Conservation (phyloP, 345 rosid species). For the Cochlearia excelsa region DNA sequence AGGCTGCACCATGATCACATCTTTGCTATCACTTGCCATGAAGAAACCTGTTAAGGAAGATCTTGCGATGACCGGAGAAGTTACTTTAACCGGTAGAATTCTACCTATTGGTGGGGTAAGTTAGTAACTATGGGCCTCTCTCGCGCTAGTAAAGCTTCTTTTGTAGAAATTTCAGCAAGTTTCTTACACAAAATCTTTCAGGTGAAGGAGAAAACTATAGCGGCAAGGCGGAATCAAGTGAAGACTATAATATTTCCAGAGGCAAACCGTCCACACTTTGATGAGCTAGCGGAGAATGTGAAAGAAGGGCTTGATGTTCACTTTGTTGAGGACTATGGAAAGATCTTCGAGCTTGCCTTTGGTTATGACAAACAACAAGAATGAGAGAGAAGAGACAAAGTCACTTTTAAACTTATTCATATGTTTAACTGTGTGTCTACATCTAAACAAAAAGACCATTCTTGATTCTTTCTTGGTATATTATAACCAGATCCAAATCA, state of each 20-base stretch:
- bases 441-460: slow-evolving; percentile 19
- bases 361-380: slow-evolving; percentile 35
- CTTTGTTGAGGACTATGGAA: slow-evolving; percentile 71
- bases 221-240: slow-evolving; percentile 86
- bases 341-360: slow-evolving; percentile 68
- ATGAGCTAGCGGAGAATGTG: slow-evolving; percentile 81
- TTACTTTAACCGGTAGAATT: slow-evolving; percentile 80
- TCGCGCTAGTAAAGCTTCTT: background rate
- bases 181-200: slow-evolving; percentile 33
- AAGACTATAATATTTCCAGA: slow-evolving; percentile 84
- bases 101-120: slow-evolving; percentile 99
- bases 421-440: slow-evolving; percentile 1
- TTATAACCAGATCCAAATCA: too few relatives aligned
- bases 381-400: slow-evolving; percentile 4
- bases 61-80: slow-evolving; percentile 98
- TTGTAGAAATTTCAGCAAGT: background rate
- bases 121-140: slow-evolving; percentile 11
- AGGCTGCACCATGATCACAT: slow-evolving; percentile 98
- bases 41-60: slow-evolving; percentile 68
- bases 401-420: slow-evolving; percentile 11
- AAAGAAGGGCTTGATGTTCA: slow-evolving; percentile 94
- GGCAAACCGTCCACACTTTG: slow-evolving; percentile 88
- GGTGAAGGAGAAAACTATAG: slow-evolving; percentile 97
- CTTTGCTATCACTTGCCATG: slow-evolving; percentile 87
- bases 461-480: slow-evolving; percentile 23